phyloP scores from a whole-genome alignment of 1,284 basidiomycete genomes.

The Cutaneotrichosporon dermatis region DNA sequence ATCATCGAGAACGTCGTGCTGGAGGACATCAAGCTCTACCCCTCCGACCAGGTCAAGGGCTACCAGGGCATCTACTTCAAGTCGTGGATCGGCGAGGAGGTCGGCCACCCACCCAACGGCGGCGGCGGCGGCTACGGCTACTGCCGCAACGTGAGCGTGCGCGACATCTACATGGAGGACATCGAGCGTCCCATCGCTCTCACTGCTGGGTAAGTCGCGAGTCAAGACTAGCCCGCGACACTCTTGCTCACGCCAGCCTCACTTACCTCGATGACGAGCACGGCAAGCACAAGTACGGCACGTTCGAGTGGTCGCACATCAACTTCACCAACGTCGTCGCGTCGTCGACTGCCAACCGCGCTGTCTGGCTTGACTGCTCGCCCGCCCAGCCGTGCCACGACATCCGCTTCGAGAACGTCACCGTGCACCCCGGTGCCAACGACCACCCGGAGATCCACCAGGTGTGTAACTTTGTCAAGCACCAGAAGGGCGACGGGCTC shows the following conservation, averaged over 20 bases:
- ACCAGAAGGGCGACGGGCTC: slow-evolving; percentile 22
- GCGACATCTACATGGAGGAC: slow-evolving; percentile 49
- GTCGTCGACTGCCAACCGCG: slow-evolving; percentile 22
- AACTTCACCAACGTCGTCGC: slow-evolving; percentile 29
- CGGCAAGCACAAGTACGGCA: slow-evolving; percentile 15
- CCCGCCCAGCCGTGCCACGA: slow-evolving; percentile 28
- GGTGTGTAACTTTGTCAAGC: slow-evolving; percentile 29
- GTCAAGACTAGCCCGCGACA: too few species aligned
- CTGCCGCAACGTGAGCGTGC: slow-evolving; percentile 54
- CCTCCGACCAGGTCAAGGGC: slow-evolving; percentile 18
- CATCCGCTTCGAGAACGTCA: slow-evolving; percentile 25
- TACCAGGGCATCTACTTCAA: slow-evolving; percentile 59
- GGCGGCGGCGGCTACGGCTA: slow-evolving; percentile 60
- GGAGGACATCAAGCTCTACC: slow-evolving; percentile 50
- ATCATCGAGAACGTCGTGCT: slow-evolving; percentile 58
- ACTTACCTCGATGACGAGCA: slow-evolving; percentile 13
- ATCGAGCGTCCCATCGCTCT: slow-evolving; percentile 27
- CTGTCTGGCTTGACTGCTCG: slow-evolving; percentile 33
- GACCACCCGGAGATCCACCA: slow-evolving; percentile 30
- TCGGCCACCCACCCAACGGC: slow-evolving; percentile 59
- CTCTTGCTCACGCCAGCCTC: background rate
- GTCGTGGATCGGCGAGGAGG: slow-evolving; percentile 57
- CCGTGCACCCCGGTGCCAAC: slow-evolving; percentile 24
- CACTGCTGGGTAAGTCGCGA: slow-evolving; percentile 8
- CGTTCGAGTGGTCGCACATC: slow-evolving; percentile 34